Percentiles rank a stretch among this genome's conserved stretches.
Conservation (phyloP, 106 monocot genomes). For the Allium cepa region DNA sequence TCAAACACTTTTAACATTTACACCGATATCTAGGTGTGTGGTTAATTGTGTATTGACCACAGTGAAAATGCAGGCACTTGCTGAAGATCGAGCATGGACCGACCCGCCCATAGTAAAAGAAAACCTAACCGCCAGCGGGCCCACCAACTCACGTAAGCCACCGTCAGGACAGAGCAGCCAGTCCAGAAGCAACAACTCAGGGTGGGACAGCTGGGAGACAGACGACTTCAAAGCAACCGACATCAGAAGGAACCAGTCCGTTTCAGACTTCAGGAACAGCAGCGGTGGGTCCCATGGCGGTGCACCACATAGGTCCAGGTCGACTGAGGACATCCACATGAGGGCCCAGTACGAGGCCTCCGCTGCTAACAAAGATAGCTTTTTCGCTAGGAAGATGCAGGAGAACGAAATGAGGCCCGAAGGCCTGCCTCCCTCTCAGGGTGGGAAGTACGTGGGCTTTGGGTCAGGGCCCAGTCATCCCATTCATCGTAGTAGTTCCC, state of each 20-base stretch:
- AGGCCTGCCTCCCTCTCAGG: conserved; percentile 63
- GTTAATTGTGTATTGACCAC: no score
- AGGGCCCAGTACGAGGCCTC: conserved; percentile 47
- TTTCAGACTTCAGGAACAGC: conserved; percentile 30
- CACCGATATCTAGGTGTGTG: no score
- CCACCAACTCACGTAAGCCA: conserved; percentile 30
- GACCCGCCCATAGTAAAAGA: conserved; percentile 78
- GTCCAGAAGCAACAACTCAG: background rate
- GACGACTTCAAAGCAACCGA: conserved; percentile 33
- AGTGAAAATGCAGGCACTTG: conserved; percentile 31
- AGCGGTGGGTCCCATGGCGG: background rate
- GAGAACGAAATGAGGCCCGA: conserved; percentile 56
- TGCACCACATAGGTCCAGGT: conserved; percentile 39
- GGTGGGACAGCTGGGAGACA: conserved; percentile 39
- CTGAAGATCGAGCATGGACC: conserved; percentile 62
- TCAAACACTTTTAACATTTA: no score
- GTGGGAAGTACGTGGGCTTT: conserved; percentile 68
- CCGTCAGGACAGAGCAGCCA: conserved; percentile 16
- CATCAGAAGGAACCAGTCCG: conserved; percentile 54
- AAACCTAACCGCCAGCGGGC: conserved; percentile 16
- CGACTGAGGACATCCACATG: conserved; percentile 51
- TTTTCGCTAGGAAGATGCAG: conserved; percentile 46
- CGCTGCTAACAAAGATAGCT: conserved; percentile 42
- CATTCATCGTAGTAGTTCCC: conserved; percentile 11
- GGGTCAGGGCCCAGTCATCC: conserved; percentile 39